A percentile compares a stretch with the other conserved stretches of the same genome.
These are phyloP conservation scores for Antrodiella citrinella DNA, from an alignment of 768 basidiomycete species.

Conservation along the genomic window DNA sequence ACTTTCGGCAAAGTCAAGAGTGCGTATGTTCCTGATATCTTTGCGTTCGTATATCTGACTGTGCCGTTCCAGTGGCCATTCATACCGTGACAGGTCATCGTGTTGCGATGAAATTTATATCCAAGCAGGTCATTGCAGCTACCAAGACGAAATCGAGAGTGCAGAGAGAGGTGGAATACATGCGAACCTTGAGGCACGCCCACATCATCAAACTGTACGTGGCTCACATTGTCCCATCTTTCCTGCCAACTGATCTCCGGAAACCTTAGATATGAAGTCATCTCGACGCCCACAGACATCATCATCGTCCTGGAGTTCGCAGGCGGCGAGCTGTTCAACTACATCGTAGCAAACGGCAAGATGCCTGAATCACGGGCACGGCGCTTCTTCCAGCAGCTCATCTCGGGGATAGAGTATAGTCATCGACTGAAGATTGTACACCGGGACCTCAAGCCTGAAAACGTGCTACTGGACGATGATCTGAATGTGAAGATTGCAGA, in stretches of 20 bases:
- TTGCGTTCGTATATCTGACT: slow-evolving; percentile 10
- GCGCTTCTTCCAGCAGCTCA: slow-evolving; percentile 97
- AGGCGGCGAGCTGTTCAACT: slow-evolving; percentile 95
- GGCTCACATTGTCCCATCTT: slow-evolving; percentile 4
- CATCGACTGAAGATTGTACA: slow-evolving; percentile 97
- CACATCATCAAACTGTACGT: slow-evolving; percentile 96
- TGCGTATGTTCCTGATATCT: slow-evolving; percentile 34
- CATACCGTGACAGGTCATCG: slow-evolving; percentile 92
- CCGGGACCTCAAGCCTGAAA: slow-evolving; percentile 97
- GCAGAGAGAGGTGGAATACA: slow-evolving; percentile 93
- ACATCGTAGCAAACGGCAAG: slow-evolving; percentile 89
- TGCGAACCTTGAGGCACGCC: slow-evolving; percentile 87
- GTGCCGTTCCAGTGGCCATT: slow-evolving; percentile 60
- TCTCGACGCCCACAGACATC: slow-evolving; percentile 91
- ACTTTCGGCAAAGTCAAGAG: slow-evolving; percentile 99
- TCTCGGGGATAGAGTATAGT: slow-evolving; percentile 94
- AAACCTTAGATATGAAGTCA: slow-evolving; percentile 64
- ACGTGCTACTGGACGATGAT: slow-evolving; percentile 78
- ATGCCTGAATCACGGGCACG: slow-evolving; percentile 86
- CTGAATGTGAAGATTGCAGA: slow-evolving; percentile 97
- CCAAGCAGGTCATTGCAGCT: slow-evolving; percentile 85
- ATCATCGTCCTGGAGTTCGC: slow-evolving; percentile 98
- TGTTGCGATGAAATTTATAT: slow-evolving; percentile 97
- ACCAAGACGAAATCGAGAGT: slow-evolving; percentile 91
- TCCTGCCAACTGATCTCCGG: slow-evolving; percentile 2